phyloP scores from a whole-genome alignment of 1,284 basidiomycete genomes.

The Leccinum subrobustum region DNA sequence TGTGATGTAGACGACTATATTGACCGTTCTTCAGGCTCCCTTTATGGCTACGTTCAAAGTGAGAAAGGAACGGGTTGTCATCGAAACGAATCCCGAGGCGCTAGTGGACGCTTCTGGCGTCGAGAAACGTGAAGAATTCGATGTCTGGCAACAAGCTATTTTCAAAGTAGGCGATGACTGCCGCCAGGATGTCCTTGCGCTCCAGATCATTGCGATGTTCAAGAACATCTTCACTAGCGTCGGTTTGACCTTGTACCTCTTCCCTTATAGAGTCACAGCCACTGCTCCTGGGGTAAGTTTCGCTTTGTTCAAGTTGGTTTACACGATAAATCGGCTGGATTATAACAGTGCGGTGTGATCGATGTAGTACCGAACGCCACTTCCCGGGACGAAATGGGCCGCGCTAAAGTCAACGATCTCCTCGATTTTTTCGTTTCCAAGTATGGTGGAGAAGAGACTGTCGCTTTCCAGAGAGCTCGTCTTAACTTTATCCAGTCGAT shows the following conservation, averaged over 20 bases:
- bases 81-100: conserved; percentile 66
- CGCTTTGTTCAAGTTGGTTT: neutral
- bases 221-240: conserved; percentile 94
- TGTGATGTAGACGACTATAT: neutral
- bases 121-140: conserved; percentile 68
- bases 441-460: conserved; percentile 87
- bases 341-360: conserved; percentile 87
- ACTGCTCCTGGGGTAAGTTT: conserved; percentile 86
- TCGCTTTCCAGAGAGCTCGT: conserved; percentile 91
- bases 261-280: conserved; percentile 96
- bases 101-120: conserved; percentile 58
- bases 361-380: conserved; percentile 99
- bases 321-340: neutral
- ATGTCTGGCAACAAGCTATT: conserved; percentile 97
- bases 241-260: conserved; percentile 90
- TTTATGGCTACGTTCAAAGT: conserved; percentile 99
- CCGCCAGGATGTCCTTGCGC: conserved; percentile 93
- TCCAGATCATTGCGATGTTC: conserved; percentile 99
- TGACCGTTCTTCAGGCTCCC: conserved; percentile 67
- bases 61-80: conserved; percentile 69
- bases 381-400: conserved; percentile 98
- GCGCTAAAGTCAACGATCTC: conserved; percentile 96
- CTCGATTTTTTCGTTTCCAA: conserved; percentile 93
- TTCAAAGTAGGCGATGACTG: conserved; percentile 99
- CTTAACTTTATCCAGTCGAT: conserved; percentile 98